Base-by-base conservation (phyloP, 495 filamentous ascomycete genomes). In the Aspergillus panamensis region DNA sequence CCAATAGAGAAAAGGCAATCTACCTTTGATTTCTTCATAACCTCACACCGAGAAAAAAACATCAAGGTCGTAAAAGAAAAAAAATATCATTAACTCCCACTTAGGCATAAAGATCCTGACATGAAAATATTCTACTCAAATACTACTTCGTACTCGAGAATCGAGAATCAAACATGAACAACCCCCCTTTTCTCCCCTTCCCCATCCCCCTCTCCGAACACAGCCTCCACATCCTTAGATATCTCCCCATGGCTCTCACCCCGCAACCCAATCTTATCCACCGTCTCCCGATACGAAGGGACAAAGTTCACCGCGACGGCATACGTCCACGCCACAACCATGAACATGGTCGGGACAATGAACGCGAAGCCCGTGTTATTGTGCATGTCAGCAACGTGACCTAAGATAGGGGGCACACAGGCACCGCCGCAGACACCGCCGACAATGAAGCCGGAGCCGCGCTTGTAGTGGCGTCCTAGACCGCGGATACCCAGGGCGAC, bases 281-380 rank as follows among this genome's bases (percentile, higher is more conserved):
- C 83, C 0, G 80, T 79, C 45, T 80, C 69, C 17, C 79, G 69
- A 60, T 89, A 89, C 10, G 71, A 57, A 3, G 84, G 83, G 33
- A 80, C 73, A 57, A 88, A 86, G 64, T 89, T 88, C n/a, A 85
- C 82, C 8, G 75, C 73, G 10, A 85, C 14, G 3, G 82, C 74
- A 66, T 88, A 87, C 8, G 77, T 77, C 70, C 76, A 82, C 7
- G 84, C 82, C 19, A 76, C 73, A 32, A 85, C 73, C 66, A 86
- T 71, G 44, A 73, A 75, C 69, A 76, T 74, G 13, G 84, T 69
- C 3, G 84, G 84, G 5, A 87, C 80, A 16, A 81, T 79, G 76
- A 81, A 81, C 6, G 79, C 77, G 29, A 73, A 76, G 0, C 77
- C 76, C 0, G 79, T 83, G 42, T 75, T 63, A 51, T 80, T 66